Evolutionary conservation across 257 asterid genomes (phyloP), one percentile per base, ranked within the genome.

Genomic region (Solanum pimpinellifolium): DNA sequence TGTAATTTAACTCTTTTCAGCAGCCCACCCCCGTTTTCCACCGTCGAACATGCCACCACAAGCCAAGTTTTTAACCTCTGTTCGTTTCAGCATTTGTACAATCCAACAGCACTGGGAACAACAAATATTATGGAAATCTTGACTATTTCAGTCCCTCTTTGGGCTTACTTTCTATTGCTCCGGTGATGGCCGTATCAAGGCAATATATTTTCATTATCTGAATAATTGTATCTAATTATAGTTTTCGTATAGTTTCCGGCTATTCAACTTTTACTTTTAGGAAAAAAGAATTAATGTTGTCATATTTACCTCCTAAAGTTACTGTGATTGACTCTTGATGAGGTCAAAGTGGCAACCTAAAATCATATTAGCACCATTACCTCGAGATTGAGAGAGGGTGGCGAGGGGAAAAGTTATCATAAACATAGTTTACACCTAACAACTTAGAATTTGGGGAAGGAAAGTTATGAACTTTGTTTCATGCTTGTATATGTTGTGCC

Each of bases 131-230:
- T 96, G 76, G 98, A 93, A 73, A 66, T 94, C 83, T 87, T 96
- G 80, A 93, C 94, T 85, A 90, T 73, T 96, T 96, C 42, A 94
- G 93, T 91, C 98, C 98, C 7, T 80, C 91, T 73, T 47, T 94
- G 86, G 97, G 95, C 91, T 90, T 92, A 86, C 89, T 95, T 47
- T 97, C 97, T 42, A 89, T 95, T 90, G 90, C 85, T 44, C 91
- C 14, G 96, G 98, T 41, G 98, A 96, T 89, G 98, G 98, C 78
- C 91, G 98, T 83, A 91, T 94, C 31, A 94, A 95, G 98, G 98
- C 92, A 27, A 35, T 73, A 13, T 83, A 23, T 85, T 68, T 29
- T 21, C 3, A 2, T 10, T 60, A 60, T 1, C 27, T 60, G 68
- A 27, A 88, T 21, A 13, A n/a, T 21, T 60, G 14, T 62, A 72